Conservation (phyloP, 2,329 filamentous ascomycete species). For the Cercospora citrullina region DNA sequence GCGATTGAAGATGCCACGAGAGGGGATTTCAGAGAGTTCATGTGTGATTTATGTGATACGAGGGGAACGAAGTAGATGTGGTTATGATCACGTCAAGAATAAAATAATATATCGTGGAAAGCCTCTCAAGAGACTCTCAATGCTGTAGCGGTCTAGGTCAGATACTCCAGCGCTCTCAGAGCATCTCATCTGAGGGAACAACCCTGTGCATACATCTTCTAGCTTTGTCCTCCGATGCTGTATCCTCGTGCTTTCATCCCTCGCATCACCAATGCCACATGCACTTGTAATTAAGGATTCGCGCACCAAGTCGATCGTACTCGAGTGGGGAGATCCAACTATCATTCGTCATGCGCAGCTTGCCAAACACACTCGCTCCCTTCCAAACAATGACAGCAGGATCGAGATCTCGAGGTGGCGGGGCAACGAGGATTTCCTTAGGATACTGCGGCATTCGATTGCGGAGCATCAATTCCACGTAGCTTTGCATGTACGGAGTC, state of each 20-base stretch:
- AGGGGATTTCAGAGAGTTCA: constrained; percentile 58
- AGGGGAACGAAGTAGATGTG: constrained; percentile 10
- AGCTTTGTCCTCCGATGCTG: background rate
- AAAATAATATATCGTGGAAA: too few relatives aligned
- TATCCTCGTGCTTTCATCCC: background rate
- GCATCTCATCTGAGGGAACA: too few relatives aligned
- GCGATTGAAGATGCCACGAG: constrained; percentile 76
- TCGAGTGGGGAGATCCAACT: constrained; percentile 88
- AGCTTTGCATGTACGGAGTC: constrained; percentile 74
- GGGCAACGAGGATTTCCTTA: constrained; percentile 67
- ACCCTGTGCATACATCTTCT: too few relatives aligned
- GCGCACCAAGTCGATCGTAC: constrained; percentile 80
- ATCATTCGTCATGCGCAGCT: constrained; percentile 82
- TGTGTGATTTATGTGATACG: constrained; percentile 36
- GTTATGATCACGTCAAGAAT: too few relatives aligned
- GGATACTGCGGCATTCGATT: constrained; percentile 60
- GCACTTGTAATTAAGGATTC: constrained; percentile 81
- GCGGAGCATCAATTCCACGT: constrained; percentile 80
- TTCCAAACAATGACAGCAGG: constrained; percentile 98
- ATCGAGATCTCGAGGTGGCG: constrained; percentile 87
- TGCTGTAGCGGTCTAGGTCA: too few relatives aligned
- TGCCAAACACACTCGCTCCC: constrained; percentile 93
- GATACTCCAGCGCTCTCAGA: too few relatives aligned
- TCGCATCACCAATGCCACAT: constrained; percentile 58
- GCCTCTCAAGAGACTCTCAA: too few relatives aligned